Conservation (phyloP, 2,329 filamentous ascomycete species). For the Pseudogymnoascus sp. region DNA sequence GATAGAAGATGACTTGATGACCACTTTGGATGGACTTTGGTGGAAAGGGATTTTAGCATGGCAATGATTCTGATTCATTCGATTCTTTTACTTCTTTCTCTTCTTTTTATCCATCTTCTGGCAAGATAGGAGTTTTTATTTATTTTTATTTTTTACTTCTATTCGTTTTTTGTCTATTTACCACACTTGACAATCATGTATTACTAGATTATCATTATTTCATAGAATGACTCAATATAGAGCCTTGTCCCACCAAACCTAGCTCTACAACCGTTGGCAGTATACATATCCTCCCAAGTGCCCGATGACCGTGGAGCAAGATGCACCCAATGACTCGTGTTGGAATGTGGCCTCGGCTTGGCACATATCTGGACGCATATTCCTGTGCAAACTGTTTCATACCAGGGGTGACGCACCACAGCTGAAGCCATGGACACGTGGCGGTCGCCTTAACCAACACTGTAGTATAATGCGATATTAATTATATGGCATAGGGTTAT, state of each 20-base stretch:
- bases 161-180: constrained; percentile 18
- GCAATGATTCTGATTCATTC: background rate
- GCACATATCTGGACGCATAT: background rate
- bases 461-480: background rate
- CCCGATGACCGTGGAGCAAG: background rate
- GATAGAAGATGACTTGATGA: constrained; percentile 1
- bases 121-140: constrained; percentile 16
- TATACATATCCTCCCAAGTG: background rate
- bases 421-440: constrained; percentile 4
- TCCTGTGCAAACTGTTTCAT: constrained; percentile 8
- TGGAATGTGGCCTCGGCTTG: background rate
- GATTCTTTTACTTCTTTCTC: background rate
- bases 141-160: constrained; percentile 17
- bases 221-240: background rate
- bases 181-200: constrained; percentile 13
- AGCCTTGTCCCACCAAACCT: background rate
- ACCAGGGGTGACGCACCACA: background rate
- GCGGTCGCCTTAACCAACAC: background rate
- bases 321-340: background rate
- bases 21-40: background rate
- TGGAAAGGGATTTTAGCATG: background rate
- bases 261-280: background rate
- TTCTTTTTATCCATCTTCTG: constrained; percentile 17
- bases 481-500: constrained; percentile 1
- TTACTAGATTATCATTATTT: constrained; percentile 9